These are phyloP conservation scores for Leccinum incarnatum DNA, from an alignment of 768 basidiomycete genomes.

Conservation along the genomic window DNA sequence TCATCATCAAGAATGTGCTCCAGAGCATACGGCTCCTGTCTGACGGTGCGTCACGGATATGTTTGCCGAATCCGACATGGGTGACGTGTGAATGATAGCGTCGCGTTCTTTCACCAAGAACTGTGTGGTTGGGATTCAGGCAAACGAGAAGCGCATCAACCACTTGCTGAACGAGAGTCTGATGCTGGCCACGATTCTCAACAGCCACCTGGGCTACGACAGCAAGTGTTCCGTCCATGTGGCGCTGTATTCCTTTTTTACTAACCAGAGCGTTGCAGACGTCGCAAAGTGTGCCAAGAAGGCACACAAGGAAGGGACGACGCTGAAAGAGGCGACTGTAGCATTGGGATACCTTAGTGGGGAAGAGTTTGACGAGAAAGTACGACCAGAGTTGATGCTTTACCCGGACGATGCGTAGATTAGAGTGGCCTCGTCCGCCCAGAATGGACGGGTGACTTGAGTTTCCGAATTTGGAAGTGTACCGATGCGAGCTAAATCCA, in stretches of 20 bases:
- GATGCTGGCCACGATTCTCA: conserved; percentile 97
- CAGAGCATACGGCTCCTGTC: conserved; percentile 92
- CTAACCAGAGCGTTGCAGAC: conserved; percentile 48
- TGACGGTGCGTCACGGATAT: conserved; percentile 59
- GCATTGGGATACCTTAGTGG: conserved; percentile 79
- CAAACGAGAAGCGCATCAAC: conserved; percentile 92
- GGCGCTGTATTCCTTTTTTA: neutral
- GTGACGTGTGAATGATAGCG: conserved; percentile 39
- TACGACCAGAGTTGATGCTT: conserved; percentile 89
- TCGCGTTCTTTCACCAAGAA: conserved; percentile 95
- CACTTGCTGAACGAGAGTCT: conserved; percentile 89
- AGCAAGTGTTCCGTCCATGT: conserved; percentile 55
- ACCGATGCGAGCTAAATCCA: conserved; percentile 36
- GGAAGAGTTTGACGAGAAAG: conserved; percentile 94
- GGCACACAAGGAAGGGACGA: conserved; percentile 98
- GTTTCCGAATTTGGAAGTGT: conserved; percentile 30
- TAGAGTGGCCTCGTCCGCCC: conserved; percentile 22
- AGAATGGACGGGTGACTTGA: conserved; percentile 25
- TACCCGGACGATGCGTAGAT: conserved; percentile 55
- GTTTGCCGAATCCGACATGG: neutral
- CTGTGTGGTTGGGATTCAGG: conserved; percentile 94
- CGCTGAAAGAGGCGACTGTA: conserved; percentile 93
- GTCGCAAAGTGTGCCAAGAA: conserved; percentile 99
- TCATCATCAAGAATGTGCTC: conserved; percentile 96
- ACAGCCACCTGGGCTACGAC: conserved; percentile 95